A percentile compares a stretch with the other conserved stretches of the same genome.
phyloP scores from a whole-genome alignment of 495 filamentous ascomycete genomes.

The Glonium stellatum region DNA sequence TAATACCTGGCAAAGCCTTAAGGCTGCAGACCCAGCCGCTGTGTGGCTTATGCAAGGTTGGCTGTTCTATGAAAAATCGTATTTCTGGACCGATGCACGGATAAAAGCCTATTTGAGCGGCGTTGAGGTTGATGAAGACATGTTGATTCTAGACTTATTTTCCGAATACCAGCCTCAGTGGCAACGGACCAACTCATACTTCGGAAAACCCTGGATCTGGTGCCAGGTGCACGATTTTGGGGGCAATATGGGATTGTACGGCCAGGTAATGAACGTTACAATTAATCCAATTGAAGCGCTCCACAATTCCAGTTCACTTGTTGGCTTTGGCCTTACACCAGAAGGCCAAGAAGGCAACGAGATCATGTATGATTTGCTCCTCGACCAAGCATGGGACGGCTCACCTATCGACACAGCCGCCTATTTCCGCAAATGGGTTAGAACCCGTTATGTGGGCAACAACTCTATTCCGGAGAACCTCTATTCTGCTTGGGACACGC shows the following conservation, averaged over 20 bases:
- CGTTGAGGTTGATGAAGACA: constrained; percentile 37
- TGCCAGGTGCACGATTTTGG: too few species aligned
- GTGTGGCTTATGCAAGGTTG: constrained; percentile 53
- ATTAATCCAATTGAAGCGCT: too few species aligned
- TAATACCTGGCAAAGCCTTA: constrained; percentile 40
- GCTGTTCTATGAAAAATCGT: constrained; percentile 42
- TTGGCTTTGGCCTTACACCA: too few species aligned
- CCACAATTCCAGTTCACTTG: too few species aligned
- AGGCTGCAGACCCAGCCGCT: constrained; percentile 43
- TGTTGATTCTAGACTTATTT: too few species aligned
- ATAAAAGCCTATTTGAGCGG: constrained; percentile 47
- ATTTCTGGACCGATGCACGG: constrained; percentile 47
- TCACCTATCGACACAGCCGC: constrained; percentile 40
- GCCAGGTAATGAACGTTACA: too few species aligned
- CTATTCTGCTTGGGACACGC: constrained; percentile 44
- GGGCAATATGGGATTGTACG: too few species aligned
- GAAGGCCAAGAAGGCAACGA: constrained; percentile 52
- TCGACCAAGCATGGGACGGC: constrained; percentile 46
- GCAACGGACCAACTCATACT: too few species aligned
- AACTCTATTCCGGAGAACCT: constrained; percentile 34
- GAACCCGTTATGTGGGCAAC: constrained; percentile 38
- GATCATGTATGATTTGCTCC: constrained; percentile 46
- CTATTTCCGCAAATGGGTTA: constrained; percentile 47
- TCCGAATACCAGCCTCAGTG: too few species aligned
- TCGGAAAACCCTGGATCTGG: too few species aligned